Base-by-base conservation (phyloP, 805 yeast species). In the Lipomyces chichibuensis region DNA sequence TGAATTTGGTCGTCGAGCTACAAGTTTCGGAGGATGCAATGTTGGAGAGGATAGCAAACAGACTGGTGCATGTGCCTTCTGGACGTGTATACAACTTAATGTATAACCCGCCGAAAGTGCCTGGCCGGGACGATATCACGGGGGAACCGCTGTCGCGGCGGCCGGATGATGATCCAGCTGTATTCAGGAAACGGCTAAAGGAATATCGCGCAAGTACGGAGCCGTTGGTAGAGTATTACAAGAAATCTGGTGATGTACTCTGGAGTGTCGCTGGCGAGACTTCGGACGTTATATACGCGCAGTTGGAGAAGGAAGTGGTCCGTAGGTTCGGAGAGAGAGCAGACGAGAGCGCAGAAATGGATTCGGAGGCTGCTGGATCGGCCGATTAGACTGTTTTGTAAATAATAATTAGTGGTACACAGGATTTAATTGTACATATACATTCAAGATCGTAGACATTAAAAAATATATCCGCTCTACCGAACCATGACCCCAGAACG, bases 1-100 rank as follows among this genome's bases (percentile, higher is more conserved):
- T 93, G 64, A 92, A 91, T 73, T 75, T 89, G 68, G 97, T 92
- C n/a, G 90, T 94, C 3, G 95, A 92, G 75, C 79, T 93, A 57
- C 87, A 88, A 66, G 98, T 94, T 6, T 96, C 96, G n/a, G 89
- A 89, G 63, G 82, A 82, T n/a, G 90, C 89, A 5, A 93, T 93
- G 33, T 77, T 92, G 32, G 88, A 88, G 46, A 83, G 98, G 75
- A 91, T 94, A 25, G 90, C 89, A 73, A 89, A 91, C 69, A 80
- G 98, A 72, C 92, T 91, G 88, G 89, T 92, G 70, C 98, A 93
- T 77, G 76, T 83, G 14, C 86, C 90, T 0, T 90, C 96, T 62
- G 98, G 98, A 0, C 81, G 98, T 70, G 88, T 92, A 2, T 93
- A 93, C 77, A 94, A 91, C 76, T 76, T 90, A 70, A 87, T 91